Base-by-base conservation (phyloP, 208 protist genomes). In the Crithidia thermophila region DNA sequence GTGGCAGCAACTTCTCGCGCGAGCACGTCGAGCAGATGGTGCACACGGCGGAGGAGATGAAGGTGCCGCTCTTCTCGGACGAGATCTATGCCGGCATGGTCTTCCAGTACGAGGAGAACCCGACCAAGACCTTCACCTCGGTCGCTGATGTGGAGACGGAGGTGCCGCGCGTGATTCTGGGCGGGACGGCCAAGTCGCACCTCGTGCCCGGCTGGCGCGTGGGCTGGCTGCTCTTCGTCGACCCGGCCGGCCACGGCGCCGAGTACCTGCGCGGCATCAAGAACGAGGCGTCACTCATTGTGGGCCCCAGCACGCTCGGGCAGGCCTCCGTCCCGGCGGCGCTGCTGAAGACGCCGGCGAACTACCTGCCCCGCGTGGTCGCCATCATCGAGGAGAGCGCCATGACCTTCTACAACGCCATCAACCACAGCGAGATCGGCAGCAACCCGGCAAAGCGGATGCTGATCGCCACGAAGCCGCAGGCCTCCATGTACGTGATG, bases 21-120 rank as follows among this genome's bases (percentile, higher is more conserved):
- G 49, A 86, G 47, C 96, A 98, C 72, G 60, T 98, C 14, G 43
- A 75, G 43, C 79, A 70, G 39, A 60, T 97, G 34, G 47, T 97
- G 10, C 66, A 66, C 56, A 57, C 97, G 3, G 94, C 92, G 3
- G 87, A 94, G 60, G 70, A 92, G 60, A 62, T 94, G 65, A 60
- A 82, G 47, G 39, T 98, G 14, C 93, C 94, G 20, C 86, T 98
- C 57, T 88, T 98, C 37, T 64, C 90, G 8, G 97, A 98, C 56
- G 97, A 98, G 63, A 97, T 98, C 40, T 98, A 98, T 85, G 90
- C 84, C n/a, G 88, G 90, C 28, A 96, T 98, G 79, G 87, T 94
- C 23, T 98, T 97, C 69, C 67, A 79, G 6, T 77, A 79, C 25
- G 77, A 79, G 21, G 62, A 68, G 50, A 68, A 68, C 30, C 42